phyloP scores from a whole-genome alignment of 345 rosid species.

The Citrus unshiu region DNA sequence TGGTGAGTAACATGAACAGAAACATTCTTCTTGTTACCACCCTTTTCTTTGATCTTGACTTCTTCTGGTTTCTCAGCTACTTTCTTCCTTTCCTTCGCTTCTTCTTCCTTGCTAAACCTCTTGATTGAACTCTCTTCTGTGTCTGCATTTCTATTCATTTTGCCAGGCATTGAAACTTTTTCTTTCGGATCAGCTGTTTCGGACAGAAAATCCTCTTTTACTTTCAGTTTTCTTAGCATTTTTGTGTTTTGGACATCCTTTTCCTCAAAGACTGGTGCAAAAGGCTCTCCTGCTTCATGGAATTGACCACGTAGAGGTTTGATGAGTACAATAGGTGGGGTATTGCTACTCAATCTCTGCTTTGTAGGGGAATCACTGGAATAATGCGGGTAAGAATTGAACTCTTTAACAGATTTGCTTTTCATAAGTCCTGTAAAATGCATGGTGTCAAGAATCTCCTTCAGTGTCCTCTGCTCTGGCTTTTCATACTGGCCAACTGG shows the following conservation, averaged over 20 bases:
- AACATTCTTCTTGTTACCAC: slow-evolving; percentile 32
- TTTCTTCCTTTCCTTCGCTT: slow-evolving; percentile 23
- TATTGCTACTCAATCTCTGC: slow-evolving; percentile 24
- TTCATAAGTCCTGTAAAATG: slow-evolving; percentile 42
- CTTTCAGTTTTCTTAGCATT: slow-evolving; percentile 28
- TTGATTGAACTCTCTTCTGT: slow-evolving; percentile 18
- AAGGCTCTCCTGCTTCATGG: slow-evolving; percentile 23
- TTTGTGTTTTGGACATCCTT: slow-evolving; percentile 16
- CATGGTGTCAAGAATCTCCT: slow-evolving; percentile 47
- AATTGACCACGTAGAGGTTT: slow-evolving; percentile 39
- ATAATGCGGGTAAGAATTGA: slow-evolving; percentile 9
- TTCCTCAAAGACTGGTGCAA: slow-evolving; percentile 14
- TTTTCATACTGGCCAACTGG: slow-evolving; percentile 17
- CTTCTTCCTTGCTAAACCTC: slow-evolving; percentile 34
- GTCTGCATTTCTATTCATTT: slow-evolving; percentile 15
- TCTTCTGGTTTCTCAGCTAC: not conserved
- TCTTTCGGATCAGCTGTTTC: slow-evolving; percentile 30
- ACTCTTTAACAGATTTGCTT: slow-evolving; percentile 24
- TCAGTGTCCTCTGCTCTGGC: slow-evolving; percentile 28
- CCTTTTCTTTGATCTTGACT: slow-evolving; percentile 24
- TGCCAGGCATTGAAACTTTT: slow-evolving; percentile 10
- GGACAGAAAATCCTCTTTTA: slow-evolving; percentile 30
- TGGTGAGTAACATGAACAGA: slow-evolving; percentile 17
- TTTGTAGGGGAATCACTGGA: slow-evolving; percentile 13
- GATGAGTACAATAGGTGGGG: slow-evolving; percentile 58